Base-by-base conservation (phyloP, 192 early-diverging fungal genomes). In the Entomortierella lignicola region DNA sequence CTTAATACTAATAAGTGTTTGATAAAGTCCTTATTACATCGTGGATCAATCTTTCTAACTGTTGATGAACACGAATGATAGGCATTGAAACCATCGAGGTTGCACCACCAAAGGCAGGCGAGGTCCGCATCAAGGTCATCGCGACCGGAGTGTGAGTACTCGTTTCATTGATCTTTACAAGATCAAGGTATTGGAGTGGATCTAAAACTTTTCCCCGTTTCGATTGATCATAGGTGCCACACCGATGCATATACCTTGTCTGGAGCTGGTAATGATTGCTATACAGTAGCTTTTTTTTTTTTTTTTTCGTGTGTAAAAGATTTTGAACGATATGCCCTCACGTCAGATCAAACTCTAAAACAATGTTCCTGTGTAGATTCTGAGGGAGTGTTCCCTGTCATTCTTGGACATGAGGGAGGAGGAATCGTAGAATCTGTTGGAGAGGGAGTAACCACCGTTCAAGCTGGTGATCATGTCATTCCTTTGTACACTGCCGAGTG, bases 181-280 rank as follows among this genome's bases (percentile, higher is more conserved):
- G 15, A 2, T 6, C 3, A n/a, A 60, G 21, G 23, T 27, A 7
- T 27, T 0, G 23, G n/a, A 43, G 29, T n/a, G 55, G 34, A 18
- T 26, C n/a, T 54, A 54, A 12, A 5, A 27, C 37, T 60, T 53
- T 34, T 37, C 23, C 27, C 27, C 37, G 26, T 50, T 57, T 44
- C 12, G 29, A 1, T 58, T 47, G 44, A 20, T 20, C 12, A 42
- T 63, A 88, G 88, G 44, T 93, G 96, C 86, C 96, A 99, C 83
- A 98, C 97, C 17, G 98, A 99, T 79, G 91, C 90, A n/a, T 99
- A 96, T 85, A 98, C 96, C 21, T 85, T 97, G 11, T 94, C 93
- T 23, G 98, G 97, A 53, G 80, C 89, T 50, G 89, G 81, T 80
- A 75, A 47, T 50, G 21, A 63, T 1, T 25, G 31, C 15, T 20